phyloP scores from a whole-genome alignment of 768 basidiomycete species.

The Termitomyces sp. region DNA sequence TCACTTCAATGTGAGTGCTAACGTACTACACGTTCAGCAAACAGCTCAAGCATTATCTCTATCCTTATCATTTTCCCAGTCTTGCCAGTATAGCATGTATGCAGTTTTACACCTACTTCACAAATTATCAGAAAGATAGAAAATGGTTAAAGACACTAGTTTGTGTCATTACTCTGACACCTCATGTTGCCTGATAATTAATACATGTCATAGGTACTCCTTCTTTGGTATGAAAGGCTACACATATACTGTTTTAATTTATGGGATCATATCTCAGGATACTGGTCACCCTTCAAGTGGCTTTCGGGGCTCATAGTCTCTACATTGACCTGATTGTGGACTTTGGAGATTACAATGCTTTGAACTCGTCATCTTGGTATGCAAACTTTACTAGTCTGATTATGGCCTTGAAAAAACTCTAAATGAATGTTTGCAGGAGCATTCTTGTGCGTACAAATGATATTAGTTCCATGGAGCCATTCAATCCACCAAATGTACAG shows the following conservation, averaged over 20 bases:
- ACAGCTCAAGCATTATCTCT: background rate
- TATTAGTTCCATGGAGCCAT: background rate
- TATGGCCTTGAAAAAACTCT: background rate
- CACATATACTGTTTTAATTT: background rate
- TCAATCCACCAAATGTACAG: background rate
- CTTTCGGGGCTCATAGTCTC: background rate
- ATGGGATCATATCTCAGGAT: background rate
- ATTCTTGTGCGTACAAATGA: background rate
- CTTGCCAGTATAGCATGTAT: constrained; percentile 2
- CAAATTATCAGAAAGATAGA: background rate
- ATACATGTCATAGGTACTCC: background rate
- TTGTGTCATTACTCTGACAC: background rate
- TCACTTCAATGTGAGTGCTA: background rate
- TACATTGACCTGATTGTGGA: background rate
- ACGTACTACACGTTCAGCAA: background rate
- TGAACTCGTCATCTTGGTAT: background rate
- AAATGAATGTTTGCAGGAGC: background rate
- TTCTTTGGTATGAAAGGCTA: constrained; percentile 1
- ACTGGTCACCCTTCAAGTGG: background rate
- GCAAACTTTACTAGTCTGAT: background rate
- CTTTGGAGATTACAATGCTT: background rate
- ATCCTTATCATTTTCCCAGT: background rate
- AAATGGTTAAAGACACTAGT: constrained; percentile 1
- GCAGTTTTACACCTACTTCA: constrained; percentile 1
- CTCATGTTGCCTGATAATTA: background rate